A percentile compares a stretch with the other conserved stretches of the same genome.
Evolutionary conservation across 805 yeast species (phyloP).

Genomic region (Saturnispora bothae): DNA sequence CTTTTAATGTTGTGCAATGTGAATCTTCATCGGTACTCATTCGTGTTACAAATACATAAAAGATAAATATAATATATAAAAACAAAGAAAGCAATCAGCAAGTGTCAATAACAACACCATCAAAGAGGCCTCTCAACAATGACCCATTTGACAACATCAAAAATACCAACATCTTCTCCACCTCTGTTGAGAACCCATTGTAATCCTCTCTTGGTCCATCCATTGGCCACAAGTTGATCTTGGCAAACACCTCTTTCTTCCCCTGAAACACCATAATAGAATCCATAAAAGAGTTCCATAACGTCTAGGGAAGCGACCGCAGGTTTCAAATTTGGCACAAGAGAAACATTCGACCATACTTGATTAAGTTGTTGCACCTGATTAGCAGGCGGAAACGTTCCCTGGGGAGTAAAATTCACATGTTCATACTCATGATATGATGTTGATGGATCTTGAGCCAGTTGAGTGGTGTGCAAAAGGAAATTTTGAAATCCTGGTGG

Average conservation of each 20-base stretch:
- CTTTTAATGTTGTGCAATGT: too few species aligned
- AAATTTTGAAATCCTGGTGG: constrained; percentile 29
- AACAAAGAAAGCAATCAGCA: background rate
- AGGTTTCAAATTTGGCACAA: constrained; percentile 17
- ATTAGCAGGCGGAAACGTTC: constrained; percentile 23
- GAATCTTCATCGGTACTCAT: too few species aligned
- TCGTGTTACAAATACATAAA: background rate
- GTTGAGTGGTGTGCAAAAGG: constrained; percentile 21
- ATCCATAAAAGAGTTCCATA: constrained; percentile 34
- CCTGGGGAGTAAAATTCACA: constrained; percentile 18
- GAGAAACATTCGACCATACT: constrained; percentile 23
- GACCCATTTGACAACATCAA: constrained; percentile 35
- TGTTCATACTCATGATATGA: constrained; percentile 12
- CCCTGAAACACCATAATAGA: constrained; percentile 33
- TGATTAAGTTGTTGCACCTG: constrained; percentile 26
- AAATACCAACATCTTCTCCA: constrained; percentile 33
- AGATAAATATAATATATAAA: background rate
- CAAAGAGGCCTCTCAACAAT: constrained; percentile 27
- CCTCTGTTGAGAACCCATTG: constrained; percentile 32
- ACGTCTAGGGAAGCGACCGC: constrained; percentile 23
- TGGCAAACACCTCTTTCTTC: constrained; percentile 31
- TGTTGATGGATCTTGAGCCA: constrained; percentile 15
- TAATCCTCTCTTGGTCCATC: constrained; percentile 27
- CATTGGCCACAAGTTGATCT: constrained; percentile 25
- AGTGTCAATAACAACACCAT: background rate